Evolutionary conservation across 176 grass and related monocot species (phyloP).

Genomic region (Otatea glauca): DNA sequence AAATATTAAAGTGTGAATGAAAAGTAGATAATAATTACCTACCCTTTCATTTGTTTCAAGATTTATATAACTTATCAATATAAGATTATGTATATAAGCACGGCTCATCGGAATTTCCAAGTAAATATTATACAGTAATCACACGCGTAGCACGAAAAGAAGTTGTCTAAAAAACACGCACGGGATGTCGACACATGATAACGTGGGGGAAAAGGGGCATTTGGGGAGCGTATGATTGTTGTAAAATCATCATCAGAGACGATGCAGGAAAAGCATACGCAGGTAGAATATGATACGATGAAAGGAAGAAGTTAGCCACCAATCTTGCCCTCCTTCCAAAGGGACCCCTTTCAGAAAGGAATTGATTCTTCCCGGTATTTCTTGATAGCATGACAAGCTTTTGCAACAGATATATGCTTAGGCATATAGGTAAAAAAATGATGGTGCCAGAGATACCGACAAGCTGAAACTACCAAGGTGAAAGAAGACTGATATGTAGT

Average conservation of each 20-base stretch:
- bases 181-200: neutral
- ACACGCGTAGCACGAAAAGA: neutral
- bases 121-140: neutral
- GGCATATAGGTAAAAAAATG: neutral
- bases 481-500: too few relatives aligned
- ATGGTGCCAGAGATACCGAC: neutral
- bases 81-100: too few relatives aligned
- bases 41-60: too few relatives aligned
- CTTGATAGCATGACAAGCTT: constrained; percentile 1
- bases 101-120: neutral
- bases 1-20: too few relatives aligned
- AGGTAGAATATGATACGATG: constrained; percentile 34
- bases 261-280: neutral
- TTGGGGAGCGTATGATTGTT: neutral
- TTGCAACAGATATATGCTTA: constrained; percentile 39
- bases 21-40: too few relatives aligned
- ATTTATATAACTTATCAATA: too few relatives aligned
- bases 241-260: neutral
- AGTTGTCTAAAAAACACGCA: neutral
- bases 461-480: neutral
- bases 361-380: constrained; percentile 26
- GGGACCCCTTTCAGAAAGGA: constrained; percentile 15
- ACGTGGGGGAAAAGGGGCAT: too few relatives aligned
- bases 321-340: constrained; percentile 11
- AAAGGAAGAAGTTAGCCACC: neutral